Evolutionary conservation across 148 eudicot species (phyloP), one percentile per base, ranked within the genome.

Genomic region (Heliosperma pusillum): DNA sequence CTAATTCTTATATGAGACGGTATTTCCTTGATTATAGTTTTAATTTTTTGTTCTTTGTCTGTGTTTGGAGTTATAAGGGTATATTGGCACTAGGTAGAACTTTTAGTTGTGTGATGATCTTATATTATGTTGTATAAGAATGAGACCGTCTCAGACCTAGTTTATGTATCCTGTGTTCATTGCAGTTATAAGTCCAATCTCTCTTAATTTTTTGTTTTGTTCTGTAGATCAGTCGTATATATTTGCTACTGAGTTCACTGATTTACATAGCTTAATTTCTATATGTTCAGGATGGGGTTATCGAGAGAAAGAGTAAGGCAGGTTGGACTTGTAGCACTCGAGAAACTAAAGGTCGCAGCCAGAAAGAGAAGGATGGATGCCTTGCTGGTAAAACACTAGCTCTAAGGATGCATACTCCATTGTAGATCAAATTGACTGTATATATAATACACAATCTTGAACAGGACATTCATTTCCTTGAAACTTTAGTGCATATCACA

Each of bases 221-320:
- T n/a, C 60, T 5, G 22, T 5, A 56, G 4, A 56, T 4, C 16
- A 53, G 19, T 44, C 10, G 10, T 44, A 5, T 44, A 5, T 44
- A 11, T 12, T 47, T 15, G 0, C 17, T 22, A 7, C 64, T 17
- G 12, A 5, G 8, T 55, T 44, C 36, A 30, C 30, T 71, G 26
- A 70, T 75, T 50, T 10, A 58, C 67, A 55, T 56, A 57, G 20
- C 44, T 36, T 47, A 22, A 52, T 70, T 63, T 24, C 5, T 50
- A 33, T 50, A 33, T 63, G 66, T 81, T 72, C 91, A 93, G 98
- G 89, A 89, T 93, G 7, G 97, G 98, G 67, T 82, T 93, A 84
- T 93, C 98, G 3, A 87, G 97, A 77, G 98, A 93, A 78, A 87
- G 97, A 83, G 97, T 93, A 11, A 77, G 98, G 85, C 97, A 93